Base-by-base conservation (phyloP, 306 rosid genomes). In the Castanea crenata region DNA sequence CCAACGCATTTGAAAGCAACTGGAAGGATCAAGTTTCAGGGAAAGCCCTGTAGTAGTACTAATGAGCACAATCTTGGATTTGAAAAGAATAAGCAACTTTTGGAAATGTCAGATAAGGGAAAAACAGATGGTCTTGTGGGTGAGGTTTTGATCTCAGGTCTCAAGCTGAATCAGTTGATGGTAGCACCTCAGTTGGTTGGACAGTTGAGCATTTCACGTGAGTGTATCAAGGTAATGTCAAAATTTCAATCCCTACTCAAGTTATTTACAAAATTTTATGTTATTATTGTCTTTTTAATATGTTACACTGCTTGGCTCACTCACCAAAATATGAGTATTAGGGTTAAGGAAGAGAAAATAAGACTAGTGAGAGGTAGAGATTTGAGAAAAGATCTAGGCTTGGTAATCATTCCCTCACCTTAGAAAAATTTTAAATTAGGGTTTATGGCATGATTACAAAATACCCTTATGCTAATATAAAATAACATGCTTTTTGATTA, bases 141-240 rank as follows among this genome's bases (percentile, higher is more conserved):
- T 6, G 92, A 92, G 76, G 89, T 91, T 88, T 84, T 82, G 54
- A 89, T 95, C 70, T 87, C 97, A 29, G 95, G 91, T 90, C 91
- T 95, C 86, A 95, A 91, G 86, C 76, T 95, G 85, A 92, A 95
- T 81, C 99, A 95, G 80, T 83, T 95, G 84, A 87, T 89, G 91
- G 91, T 95, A 83, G 98, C 94, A 23, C 97, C 98, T 85, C 93
- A 92, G 76, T 75, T 92, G 79, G 88, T 88, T 68, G 99, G 99
- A 63, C 72, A 71, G 55, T 82, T 95, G 84, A 91, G 89, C 79
- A 72, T 91, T 81, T 90, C 98, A 75, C 84, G 82, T 0, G 85
- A 89, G 77, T 58, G 57, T 81, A 81, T 95, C 90, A 92, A 95
- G 97, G 99, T 92, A 80, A 75, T 54, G 75, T 75, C 76, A 62